Evolutionary conservation across 2,329 filamentous ascomycete species (phyloP).

Genomic region (Coniochaeta prunicola): DNA sequence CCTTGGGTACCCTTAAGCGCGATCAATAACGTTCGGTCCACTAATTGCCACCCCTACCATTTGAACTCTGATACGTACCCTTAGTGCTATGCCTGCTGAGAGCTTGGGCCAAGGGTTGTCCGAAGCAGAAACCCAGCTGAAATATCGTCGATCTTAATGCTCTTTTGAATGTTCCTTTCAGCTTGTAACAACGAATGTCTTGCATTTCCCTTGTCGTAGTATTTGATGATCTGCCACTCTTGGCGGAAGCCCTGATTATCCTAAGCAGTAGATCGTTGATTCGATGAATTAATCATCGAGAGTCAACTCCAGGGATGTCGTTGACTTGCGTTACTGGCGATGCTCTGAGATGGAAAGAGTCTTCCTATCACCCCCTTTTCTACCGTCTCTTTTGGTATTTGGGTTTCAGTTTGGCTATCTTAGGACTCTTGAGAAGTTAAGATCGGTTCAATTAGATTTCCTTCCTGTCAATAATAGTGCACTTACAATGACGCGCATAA

Average conservation of each 20-base stretch:
- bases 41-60: neutral
- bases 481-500: neutral
- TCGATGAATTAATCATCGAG: neutral
- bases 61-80: too few species aligned
- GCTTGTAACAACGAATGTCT: neutral
- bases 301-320: neutral
- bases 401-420: too few species aligned
- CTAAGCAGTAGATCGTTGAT: neutral
- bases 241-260: neutral
- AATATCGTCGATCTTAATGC: neutral
- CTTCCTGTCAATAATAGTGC: neutral
- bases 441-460: too few species aligned
- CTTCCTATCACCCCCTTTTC: too few species aligned
- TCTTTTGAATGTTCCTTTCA: neutral
- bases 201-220: neutral
- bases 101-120: neutral
- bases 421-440: too few species aligned
- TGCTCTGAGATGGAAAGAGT: too few species aligned
- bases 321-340: too few species aligned
- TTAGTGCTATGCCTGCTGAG: neutral
- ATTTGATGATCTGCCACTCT: neutral
- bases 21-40: neutral
- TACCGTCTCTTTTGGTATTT: too few species aligned
- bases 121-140: neutral
- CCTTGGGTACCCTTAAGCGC: neutral